Conservation (phyloP, 1,139 yeast species). For the Taphrina pruni region DNA sequence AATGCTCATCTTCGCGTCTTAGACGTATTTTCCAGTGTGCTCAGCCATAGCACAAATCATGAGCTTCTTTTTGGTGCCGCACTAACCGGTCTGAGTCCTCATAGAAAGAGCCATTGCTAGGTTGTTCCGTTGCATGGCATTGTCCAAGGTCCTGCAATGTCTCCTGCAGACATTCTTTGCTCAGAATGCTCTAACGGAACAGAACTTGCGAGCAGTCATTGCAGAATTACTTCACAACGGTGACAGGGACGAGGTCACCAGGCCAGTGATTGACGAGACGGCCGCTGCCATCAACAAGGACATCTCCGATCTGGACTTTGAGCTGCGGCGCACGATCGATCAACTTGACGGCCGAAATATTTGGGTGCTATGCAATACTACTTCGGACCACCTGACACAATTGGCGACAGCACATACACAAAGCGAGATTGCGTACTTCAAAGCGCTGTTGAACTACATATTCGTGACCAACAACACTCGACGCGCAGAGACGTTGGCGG, state of each 20-base stretch:
- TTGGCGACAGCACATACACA: constrained; percentile 35
- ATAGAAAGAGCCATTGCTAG: too few species aligned
- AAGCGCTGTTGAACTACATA: constrained; percentile 27
- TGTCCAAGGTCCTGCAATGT: constrained; percentile 15
- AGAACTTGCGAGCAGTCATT: constrained; percentile 25
- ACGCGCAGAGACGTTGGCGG: constrained; percentile 28
- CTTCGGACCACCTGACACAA: constrained; percentile 36
- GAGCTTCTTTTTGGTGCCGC: neutral
- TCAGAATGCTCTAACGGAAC: constrained; percentile 21
- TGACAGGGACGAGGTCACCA: constrained; percentile 13
- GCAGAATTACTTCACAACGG: constrained; percentile 14
- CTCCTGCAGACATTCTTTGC: constrained; percentile 23
- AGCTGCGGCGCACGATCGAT: constrained; percentile 33
- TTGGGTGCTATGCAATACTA: constrained; percentile 39
- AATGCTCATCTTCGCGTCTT: constrained; percentile 8
- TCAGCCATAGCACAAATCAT: neutral
- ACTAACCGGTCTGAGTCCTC: too few species aligned
- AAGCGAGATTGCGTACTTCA: constrained; percentile 34
- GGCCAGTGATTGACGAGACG: constrained; percentile 57
- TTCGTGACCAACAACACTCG: constrained; percentile 30
- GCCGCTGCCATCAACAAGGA: constrained; percentile 44
- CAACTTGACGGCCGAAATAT: constrained; percentile 29
- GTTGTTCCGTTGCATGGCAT: constrained; percentile 5
- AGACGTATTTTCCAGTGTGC: neutral
- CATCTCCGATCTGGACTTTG: constrained; percentile 27